Conservation (phyloP, 2,329 filamentous ascomycete species). For the Phialemonium atrogriseum region DNA sequence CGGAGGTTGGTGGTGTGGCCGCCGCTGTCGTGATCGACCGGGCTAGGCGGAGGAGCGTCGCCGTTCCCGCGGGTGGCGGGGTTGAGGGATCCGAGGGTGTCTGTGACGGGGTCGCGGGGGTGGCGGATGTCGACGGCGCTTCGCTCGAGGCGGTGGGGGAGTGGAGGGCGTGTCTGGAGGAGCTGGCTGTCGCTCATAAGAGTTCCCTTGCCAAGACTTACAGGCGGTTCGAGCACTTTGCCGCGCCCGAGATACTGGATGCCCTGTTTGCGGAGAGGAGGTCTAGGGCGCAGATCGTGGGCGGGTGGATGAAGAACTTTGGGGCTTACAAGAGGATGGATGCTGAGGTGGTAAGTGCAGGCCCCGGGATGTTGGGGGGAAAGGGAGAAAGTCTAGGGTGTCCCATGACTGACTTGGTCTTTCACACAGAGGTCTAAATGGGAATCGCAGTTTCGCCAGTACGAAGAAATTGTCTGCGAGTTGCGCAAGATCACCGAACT, state of each 20-base stretch:
- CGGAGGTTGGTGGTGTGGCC: too few relatives aligned
- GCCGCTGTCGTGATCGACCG: too few relatives aligned
- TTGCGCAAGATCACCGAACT: conserved; percentile 29
- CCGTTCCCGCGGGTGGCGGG: too few relatives aligned
- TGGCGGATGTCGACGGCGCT: conserved; percentile 24
- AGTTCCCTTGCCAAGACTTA: conserved; percentile 36
- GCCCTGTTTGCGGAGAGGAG: conserved; percentile 31
- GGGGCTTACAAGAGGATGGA: conserved; percentile 6
- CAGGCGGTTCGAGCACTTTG: conserved; percentile 33
- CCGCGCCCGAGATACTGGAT: conserved; percentile 33
- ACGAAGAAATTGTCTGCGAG: conserved; percentile 34
- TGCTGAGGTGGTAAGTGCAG: conserved; percentile 29
- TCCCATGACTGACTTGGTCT: too few relatives aligned
- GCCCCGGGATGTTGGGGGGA: too few relatives aligned
- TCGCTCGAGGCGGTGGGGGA: conserved; percentile 32
- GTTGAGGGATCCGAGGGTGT: neutral
- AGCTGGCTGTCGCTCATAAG: conserved; percentile 30
- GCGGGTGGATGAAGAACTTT: conserved; percentile 5
- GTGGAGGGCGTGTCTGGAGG: conserved; percentile 34
- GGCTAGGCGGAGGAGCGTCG: too few relatives aligned
- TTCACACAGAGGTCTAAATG: conserved; percentile 29
- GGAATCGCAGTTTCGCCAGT: conserved; percentile 38
- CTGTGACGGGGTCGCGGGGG: conserved; percentile 7
- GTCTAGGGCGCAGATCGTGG: conserved; percentile 32
- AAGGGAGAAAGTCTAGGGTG: too few relatives aligned